Evolutionary conservation across 305 asterid genomes (phyloP), one percentile per base, ranked within the genome.

Genomic region (Fraxinus dipetala): DNA sequence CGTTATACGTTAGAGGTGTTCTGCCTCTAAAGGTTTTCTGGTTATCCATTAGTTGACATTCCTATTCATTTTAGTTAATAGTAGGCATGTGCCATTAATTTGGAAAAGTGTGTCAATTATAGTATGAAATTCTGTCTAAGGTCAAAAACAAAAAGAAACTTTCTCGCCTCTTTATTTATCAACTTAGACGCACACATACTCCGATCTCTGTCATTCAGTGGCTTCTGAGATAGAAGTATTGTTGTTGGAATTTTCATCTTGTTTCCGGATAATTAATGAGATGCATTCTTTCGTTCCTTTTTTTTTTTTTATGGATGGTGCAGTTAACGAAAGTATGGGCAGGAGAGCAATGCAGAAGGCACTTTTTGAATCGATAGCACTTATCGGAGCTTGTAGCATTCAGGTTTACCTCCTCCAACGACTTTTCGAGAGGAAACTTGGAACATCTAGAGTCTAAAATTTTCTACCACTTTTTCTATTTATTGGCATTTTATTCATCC

Each of bases 301-400:
- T 48, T 11, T 4, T 3, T 48, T 48, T 4, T 54, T 0, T 22
- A 20, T 63, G 11, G 32, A 63, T 63, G 72, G 31, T 83, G 89
- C 93, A 95, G 98, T 94, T 85, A 94, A 94, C 35, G 98, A 94
- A 86, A 88, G 82, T 80, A 94, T 96, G 99, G 83, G 97, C 90
- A 84, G 82, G 84, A 85, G 97, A 82, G 94, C 97, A 38, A 69
- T 92, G 26, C 94, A 92, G 85, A 96, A 94, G 85, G 98, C 97
- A 5, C 61, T 96, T 2, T 83, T 89, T 2, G 99, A 94, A 83
- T 96, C 97, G 2, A 86, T 90, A 6, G 96, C 96, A 79, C 91
- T 96, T 73, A 63, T 96, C 24, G 84, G 91, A 6, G 94, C 93
- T 10, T 94, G 98, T 35, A 78, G 91, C 76, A 79, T 94, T 77